These are phyloP conservation scores for Aspergillus haitiensis DNA, from an alignment of 495 filamentous ascomycete species.

Conservation along the genomic window DNA sequence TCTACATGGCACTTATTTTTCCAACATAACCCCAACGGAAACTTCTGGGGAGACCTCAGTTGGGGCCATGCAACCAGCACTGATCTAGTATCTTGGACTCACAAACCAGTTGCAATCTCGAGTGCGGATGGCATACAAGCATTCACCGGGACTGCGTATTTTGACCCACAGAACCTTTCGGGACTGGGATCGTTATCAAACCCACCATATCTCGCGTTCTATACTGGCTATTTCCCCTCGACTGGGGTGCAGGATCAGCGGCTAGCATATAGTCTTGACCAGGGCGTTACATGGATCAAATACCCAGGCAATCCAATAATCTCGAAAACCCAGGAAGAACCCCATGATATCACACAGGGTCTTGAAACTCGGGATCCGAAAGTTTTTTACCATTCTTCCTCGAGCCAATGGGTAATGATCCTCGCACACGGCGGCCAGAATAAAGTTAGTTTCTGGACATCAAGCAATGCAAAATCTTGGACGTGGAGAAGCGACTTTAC, in stretches of 20 bases:
- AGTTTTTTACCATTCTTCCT: slow-evolving; percentile 14
- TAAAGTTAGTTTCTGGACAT: slow-evolving; percentile 14
- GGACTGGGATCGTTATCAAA: slow-evolving; percentile 3
- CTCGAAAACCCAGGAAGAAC: slow-evolving; percentile 1
- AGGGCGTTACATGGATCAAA: slow-evolving; percentile 7
- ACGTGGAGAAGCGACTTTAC: slow-evolving; percentile 13
- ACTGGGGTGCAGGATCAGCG: slow-evolving; percentile 13
- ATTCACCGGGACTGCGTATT: slow-evolving; percentile 13
- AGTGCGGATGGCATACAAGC: slow-evolving; percentile 9
- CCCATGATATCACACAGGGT: slow-evolving; percentile 9
- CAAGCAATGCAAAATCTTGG: slow-evolving; percentile 9
- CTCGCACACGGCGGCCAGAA: slow-evolving; percentile 15
- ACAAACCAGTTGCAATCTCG: slow-evolving; percentile 9
- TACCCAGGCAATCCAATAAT: slow-evolving; percentile 13
- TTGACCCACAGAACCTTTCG: slow-evolving; percentile 5
- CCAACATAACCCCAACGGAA: slow-evolving; percentile 17
- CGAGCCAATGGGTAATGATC: slow-evolving; percentile 13
- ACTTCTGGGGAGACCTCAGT: slow-evolving; percentile 18
- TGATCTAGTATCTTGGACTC: slow-evolving; percentile 6
- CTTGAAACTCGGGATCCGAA: slow-evolving; percentile 17
- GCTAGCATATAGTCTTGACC: slow-evolving; percentile 14
- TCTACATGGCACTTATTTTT: slow-evolving; percentile 17
- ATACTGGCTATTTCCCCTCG: slow-evolving; percentile 9
- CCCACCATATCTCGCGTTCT: slow-evolving; percentile 14
- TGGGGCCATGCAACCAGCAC: slow-evolving; percentile 20